Percentiles rank a stretch among this genome's conserved stretches.
Evolutionary conservation across 768 basidiomycete genomes (phyloP).

Genomic region (Lactifluus piperatus): DNA sequence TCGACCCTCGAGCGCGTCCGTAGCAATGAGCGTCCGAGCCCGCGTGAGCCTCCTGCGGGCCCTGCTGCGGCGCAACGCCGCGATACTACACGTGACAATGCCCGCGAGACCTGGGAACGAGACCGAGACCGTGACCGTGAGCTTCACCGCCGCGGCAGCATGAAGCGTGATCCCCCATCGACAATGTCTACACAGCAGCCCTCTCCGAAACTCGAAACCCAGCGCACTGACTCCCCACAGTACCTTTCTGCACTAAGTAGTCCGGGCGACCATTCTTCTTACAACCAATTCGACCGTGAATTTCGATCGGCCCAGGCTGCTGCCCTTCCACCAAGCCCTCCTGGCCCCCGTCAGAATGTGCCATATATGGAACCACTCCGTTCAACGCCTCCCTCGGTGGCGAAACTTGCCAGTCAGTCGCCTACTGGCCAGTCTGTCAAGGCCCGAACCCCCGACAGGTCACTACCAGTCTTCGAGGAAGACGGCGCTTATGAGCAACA

Average conservation of each 20-base stretch:
- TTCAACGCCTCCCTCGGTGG: constrained; percentile 11
- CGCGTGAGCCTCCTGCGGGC: constrained; percentile 7
- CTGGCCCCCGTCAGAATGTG: constrained; percentile 6
- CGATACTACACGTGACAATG: constrained; percentile 13
- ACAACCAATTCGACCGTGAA: constrained; percentile 16
- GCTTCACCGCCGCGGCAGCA: constrained; percentile 13
- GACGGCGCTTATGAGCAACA: constrained; percentile 4
- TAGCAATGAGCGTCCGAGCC: constrained; percentile 11
- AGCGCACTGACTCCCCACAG: constrained; percentile 12
- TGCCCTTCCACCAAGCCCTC: constrained; percentile 14
- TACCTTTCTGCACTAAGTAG: constrained; percentile 17
- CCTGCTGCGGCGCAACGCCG: constrained; percentile 6
- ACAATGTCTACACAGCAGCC: constrained; percentile 4
- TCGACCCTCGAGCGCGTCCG: constrained; percentile 15
- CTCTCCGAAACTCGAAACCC: constrained; percentile 11
- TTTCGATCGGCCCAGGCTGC: constrained; percentile 10
- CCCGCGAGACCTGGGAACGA: constrained; percentile 13
- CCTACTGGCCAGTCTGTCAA: constrained; percentile 14
- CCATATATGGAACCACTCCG: constrained; percentile 14
- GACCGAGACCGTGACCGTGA: constrained; percentile 12
- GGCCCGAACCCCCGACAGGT: constrained; percentile 20
- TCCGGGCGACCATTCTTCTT: constrained; percentile 10
- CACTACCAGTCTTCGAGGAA: constrained; percentile 19
- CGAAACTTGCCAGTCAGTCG: constrained; percentile 10
- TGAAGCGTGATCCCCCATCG: constrained; percentile 12